phyloP scores from a whole-genome alignment of 2,329 filamentous ascomycete genomes.

The Cladophialophora psammophila region DNA sequence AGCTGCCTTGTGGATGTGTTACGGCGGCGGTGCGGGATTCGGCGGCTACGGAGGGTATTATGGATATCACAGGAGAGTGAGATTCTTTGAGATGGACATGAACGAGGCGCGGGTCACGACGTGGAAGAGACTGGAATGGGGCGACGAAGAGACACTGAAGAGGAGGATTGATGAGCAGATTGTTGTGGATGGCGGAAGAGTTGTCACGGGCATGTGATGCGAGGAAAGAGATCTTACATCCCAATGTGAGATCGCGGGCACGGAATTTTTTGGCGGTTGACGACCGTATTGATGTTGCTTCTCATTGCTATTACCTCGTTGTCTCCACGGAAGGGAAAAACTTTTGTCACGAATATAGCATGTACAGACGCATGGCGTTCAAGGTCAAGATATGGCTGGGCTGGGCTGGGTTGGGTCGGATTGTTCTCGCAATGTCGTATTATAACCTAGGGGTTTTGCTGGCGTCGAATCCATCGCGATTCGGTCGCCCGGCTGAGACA shows the following conservation, averaged over 20 bases:
- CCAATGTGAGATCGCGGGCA: background rate
- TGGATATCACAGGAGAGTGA: conserved; percentile 80
- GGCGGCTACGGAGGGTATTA: conserved; percentile 94
- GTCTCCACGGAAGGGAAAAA: background rate
- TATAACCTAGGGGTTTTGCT: background rate
- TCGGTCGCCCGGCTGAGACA: background rate
- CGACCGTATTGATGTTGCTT: background rate
- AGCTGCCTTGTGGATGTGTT: conserved; percentile 95
- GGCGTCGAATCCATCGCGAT: background rate
- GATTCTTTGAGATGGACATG: conserved; percentile 92
- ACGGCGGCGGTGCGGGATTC: conserved; percentile 88
- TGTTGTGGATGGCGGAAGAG: conserved; percentile 65
- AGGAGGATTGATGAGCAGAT: conserved; percentile 66
- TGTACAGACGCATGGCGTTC: conserved; percentile 1
- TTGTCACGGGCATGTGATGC: conserved; percentile 47
- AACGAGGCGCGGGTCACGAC: conserved; percentile 87
- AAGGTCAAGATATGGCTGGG: background rate
- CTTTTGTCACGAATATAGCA: background rate
- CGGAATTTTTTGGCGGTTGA: background rate
- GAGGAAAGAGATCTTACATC: background rate
- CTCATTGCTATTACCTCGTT: background rate
- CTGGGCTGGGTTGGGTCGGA: background rate
- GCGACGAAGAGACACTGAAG: conserved; percentile 49
- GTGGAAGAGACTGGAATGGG: conserved; percentile 86
- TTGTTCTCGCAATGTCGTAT: background rate